Conservation (phyloP, 805 yeast species). For the Priceomyces medius region DNA sequence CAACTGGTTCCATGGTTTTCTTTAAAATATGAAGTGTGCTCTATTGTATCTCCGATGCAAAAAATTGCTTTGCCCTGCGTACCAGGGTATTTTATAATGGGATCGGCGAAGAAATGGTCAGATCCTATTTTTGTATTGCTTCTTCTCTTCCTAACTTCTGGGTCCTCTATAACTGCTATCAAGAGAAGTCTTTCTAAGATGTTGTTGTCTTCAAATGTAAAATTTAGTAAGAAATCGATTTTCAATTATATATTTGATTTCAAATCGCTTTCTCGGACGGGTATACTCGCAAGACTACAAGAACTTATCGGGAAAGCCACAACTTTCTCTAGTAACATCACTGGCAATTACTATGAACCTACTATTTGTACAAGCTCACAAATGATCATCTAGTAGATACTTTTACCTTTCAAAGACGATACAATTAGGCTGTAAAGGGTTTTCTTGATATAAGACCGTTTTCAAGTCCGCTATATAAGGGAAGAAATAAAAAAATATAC, state of each 20-base stretch:
- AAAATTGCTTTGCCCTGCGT: neutral
- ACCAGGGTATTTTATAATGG: neutral
- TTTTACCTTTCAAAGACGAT: too few species aligned
- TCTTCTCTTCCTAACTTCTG: neutral
- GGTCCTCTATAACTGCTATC: neutral
- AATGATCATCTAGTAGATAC: too few species aligned
- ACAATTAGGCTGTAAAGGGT: too few species aligned
- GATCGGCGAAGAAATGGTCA: neutral
- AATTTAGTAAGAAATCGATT: neutral
- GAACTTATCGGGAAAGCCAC: neutral
- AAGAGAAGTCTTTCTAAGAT: neutral
- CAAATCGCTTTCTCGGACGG: neutral
- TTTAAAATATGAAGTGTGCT: neutral
- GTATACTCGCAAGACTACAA: neutral
- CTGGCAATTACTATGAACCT: too few species aligned
- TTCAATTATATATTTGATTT: neutral
- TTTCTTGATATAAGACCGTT: too few species aligned
- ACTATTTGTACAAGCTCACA: too few species aligned
- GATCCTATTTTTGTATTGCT: neutral
- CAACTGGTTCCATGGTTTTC: constrained; percentile 1
- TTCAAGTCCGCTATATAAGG: too few species aligned
- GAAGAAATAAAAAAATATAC: too few species aligned
- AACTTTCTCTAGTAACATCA: too few species aligned
- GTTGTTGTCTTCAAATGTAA: neutral
- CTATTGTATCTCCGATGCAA: neutral